Base-by-base conservation (phyloP, 2,329 filamentous ascomycete genomes). In the Microcera coccophila region DNA sequence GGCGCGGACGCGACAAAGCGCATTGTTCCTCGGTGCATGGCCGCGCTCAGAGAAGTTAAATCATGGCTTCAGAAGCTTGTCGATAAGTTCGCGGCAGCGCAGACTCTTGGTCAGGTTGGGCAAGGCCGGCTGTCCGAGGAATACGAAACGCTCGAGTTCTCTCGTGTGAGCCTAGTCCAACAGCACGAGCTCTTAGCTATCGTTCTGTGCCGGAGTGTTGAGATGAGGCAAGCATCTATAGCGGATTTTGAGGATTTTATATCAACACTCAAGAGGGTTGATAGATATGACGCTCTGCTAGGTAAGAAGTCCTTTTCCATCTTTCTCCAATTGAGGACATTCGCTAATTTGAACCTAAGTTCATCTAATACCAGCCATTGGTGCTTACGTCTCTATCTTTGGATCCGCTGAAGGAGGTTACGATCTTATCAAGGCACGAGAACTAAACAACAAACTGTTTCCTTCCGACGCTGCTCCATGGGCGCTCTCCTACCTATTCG, bases 181-280 rank as follows among this genome's bases (percentile, higher is more conserved):
- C 91, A 98, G 64, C 94, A 98, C 61, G 91, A 98, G 62, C 81
- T 86, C 14, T 72, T 99, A 14, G 84, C 85, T 11, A 78, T 89
- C n/a, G 85, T 95, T 40, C 70, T 94, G 39, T 83, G 82, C 48
- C 82, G 86, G 47, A 78, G 93, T 41, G 79, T 95, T 48, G 88
- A 90, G 56, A 84, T 81, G 51, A 80, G 82, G 41, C 84, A 86
- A 54, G 84, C 83, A 3, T 79, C 77, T 34, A 68, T 79, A 4
- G 73, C 81, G 26, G 89, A 96, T 60, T 90, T 95, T 55, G 75
- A 81, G 33, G 71, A 79, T 5, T 79, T 97, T 31, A 66, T 96
- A 32, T 73, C 74, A 29, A 73, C 77, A 3, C 68, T 94, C 41
- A 85, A 82, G 53, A 81, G 76, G 44, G 69, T 84, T 16, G 87